phyloP scores from a whole-genome alignment of 2,329 filamentous ascomycete genomes.

The Hypoxylon sp. region DNA sequence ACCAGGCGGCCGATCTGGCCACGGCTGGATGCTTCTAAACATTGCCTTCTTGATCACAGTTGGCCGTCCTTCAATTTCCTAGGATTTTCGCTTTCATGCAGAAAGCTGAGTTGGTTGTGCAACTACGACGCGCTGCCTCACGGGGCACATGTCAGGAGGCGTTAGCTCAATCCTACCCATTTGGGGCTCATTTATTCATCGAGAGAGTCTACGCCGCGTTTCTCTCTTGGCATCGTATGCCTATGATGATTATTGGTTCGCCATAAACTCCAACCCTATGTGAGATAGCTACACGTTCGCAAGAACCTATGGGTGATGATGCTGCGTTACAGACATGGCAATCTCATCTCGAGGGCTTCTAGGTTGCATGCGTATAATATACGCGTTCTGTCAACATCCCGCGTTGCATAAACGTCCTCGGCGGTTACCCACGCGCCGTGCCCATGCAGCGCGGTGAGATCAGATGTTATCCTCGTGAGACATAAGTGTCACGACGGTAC shows the following conservation, averaged over 20 bases:
- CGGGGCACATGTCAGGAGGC: constrained; percentile 28
- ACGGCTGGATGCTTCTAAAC: constrained; percentile 42
- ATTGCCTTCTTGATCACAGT: constrained; percentile 40
- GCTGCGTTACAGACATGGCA: neutral
- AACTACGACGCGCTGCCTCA: constrained; percentile 34
- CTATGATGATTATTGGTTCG: neutral
- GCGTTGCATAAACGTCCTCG: constrained; percentile 16
- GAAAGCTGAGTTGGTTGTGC: constrained; percentile 32
- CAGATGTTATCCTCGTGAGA: constrained; percentile 28
- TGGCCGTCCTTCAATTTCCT: constrained; percentile 42
- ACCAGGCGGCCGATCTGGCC: constrained; percentile 42
- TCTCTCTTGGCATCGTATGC: neutral
- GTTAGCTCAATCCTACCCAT: constrained; percentile 22
- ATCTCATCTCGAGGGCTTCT: neutral
- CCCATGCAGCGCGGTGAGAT: constrained; percentile 23
- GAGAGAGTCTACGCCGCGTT: constrained; percentile 2
- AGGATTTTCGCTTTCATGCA: constrained; percentile 41
- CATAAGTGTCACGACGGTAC: constrained; percentile 38
- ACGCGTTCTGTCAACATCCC: constrained; percentile 21
- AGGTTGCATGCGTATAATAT: neutral
- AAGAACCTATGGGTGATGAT: neutral
- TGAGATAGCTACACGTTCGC: neutral
- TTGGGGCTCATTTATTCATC: constrained; percentile 9
- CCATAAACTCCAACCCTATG: neutral
- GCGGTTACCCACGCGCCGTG: constrained; percentile 19